phyloP scores from a whole-genome alignment of 352 stramenopile genomes.

The Aphanomyces invadans region DNA sequence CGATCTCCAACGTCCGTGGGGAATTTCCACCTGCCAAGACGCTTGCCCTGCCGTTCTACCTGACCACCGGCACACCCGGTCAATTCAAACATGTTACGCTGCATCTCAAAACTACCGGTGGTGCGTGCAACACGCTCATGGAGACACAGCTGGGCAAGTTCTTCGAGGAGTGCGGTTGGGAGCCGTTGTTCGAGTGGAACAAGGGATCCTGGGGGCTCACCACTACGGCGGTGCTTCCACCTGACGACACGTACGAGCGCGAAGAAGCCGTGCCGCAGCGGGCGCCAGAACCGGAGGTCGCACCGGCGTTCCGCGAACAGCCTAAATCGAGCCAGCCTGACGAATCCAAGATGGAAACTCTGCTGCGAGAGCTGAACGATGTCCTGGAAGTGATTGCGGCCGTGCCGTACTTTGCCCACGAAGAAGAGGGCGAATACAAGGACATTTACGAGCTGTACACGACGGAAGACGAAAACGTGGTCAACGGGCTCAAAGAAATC shows the following conservation, averaged over 20 bases:
- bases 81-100: conserved; percentile 63
- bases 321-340: not conserved
- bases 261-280: conserved; percentile 42
- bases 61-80: conserved; percentile 59
- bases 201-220: conserved; percentile 55
- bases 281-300: conserved; percentile 33
- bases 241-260: conserved; percentile 19
- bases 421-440: conserved; percentile 49
- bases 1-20: conserved; percentile 64
- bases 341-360: conserved; percentile 36
- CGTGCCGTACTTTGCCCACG: conserved; percentile 56
- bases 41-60: conserved; percentile 55
- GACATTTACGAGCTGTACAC: conserved; percentile 39
- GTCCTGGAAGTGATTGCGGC: conserved; percentile 62
- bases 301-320: conserved; percentile 34
- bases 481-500: conserved; percentile 49
- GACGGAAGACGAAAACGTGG: conserved; percentile 28
- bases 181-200: conserved; percentile 55
- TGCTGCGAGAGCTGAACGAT: conserved; percentile 55
- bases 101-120: conserved; percentile 55
- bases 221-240: not conserved
- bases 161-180: conserved; percentile 57
- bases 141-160: conserved; percentile 63
- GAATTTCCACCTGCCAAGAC: conserved; percentile 68
- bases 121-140: conserved; percentile 70